Base-by-base conservation (phyloP, 2,329 filamentous ascomycete species). In the Fusarium papillatum region DNA sequence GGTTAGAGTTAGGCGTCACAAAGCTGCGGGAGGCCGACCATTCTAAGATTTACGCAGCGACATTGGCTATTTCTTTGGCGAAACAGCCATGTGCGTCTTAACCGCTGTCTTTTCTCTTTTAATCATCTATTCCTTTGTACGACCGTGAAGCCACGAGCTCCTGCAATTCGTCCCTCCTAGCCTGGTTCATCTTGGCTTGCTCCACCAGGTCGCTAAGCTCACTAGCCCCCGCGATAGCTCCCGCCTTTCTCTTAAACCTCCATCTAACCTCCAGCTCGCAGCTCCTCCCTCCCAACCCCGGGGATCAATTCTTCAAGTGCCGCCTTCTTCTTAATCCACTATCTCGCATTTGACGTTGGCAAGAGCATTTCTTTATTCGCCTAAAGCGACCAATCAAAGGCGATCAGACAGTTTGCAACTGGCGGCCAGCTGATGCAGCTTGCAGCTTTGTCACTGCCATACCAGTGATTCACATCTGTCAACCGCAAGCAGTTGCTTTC, bases 11-110 rank as follows among this genome's bases (percentile, higher is more conserved):
- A 39, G 50, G 64, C 69, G 74, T 77, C 71, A 75, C 70, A 29
- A 17, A 29, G 6, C 43, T 53, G 41, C 31, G 69, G 74, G 76
- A 78, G 76, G 76, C 76, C 76, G 66, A 71, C 76, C 76, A 68
- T 71, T 55, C 34, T 72, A 65, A 59, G 38, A n/a, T 61, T 43
- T 69, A 76, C 63, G 29, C n/a, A 50, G 53, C 48, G 50, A 60
- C 9, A n/a, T 60, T 60, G 34, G 29, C 29, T 55, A 55, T 38
- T 60, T 60, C 36, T 39, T 22, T n/a, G 19, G 29, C 29, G 53
- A 57, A 57, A 36, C 29, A 34, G 19, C 53, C 46, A 38, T 41
- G 53, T 62, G 26, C 57, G 57, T 39, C 59, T 61, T 43, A 39
- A 38, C 38, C 16, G 13, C 55, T 62, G 39, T 39, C 46, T 19